Evolutionary conservation across 768 basidiomycete genomes (phyloP).

Genomic region (Dacryopinax primogenitus): DNA sequence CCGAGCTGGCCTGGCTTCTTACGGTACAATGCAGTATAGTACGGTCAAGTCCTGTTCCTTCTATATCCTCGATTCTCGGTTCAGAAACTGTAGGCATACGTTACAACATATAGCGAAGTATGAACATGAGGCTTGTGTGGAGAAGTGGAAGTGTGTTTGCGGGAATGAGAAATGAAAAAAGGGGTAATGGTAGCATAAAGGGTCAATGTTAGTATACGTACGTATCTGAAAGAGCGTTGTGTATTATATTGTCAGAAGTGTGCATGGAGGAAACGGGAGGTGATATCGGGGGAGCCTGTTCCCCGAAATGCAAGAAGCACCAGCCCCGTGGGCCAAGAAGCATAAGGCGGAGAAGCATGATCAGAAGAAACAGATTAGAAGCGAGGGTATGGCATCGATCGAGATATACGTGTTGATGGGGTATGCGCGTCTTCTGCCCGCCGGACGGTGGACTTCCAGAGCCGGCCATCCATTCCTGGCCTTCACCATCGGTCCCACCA

Average conservation of each 20-base stretch:
- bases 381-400: not conserved
- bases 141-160: not conserved
- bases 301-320: too few species aligned
- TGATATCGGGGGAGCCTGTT: too few species aligned
- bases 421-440: not conserved
- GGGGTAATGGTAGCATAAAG: not conserved
- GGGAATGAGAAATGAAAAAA: not conserved
- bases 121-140: too few species aligned
- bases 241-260: not conserved
- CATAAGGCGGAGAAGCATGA: not conserved
- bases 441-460: too few species aligned
- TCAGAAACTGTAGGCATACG: not conserved
- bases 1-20: too few species aligned
- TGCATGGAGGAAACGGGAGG: too few species aligned
- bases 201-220: too few species aligned
- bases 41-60: too few species aligned
- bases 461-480: too few species aligned
- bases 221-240: not conserved
- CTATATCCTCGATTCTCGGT: not conserved
- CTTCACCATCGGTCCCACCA: not conserved
- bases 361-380: not conserved
- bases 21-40: too few species aligned
- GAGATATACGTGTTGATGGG: not conserved
- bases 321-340: too few species aligned
- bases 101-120: constrained; percentile 8